Base-by-base conservation (phyloP, 2,329 filamentous ascomycete species). In the Cryphonectria naterciae region DNA sequence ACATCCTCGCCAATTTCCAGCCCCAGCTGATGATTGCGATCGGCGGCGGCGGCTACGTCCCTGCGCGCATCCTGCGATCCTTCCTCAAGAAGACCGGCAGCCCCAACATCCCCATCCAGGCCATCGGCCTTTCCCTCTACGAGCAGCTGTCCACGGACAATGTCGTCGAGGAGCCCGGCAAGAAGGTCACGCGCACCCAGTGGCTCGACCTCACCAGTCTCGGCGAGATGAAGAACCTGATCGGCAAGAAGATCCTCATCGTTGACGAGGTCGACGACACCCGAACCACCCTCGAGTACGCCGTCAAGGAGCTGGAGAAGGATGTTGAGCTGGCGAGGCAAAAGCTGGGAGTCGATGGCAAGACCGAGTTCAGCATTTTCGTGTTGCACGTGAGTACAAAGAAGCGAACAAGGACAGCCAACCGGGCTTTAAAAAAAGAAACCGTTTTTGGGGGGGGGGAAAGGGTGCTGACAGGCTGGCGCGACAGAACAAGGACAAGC, bases 11-110 rank as follows among this genome's bases (percentile, higher is more conserved):
- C 80, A 89, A 93, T 22, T 94, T 97, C 87, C 88, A 94, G 80
- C 96, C 96, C 54, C 93, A 97, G 82, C 92, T 99, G 77, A 97
- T 99, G 88, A 97, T 99, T 82, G 96, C 96, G 80, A 98, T 98
- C 81, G 96, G 96, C 77, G 96, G 96, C 75, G 96, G 96, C 77
- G 96, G 96, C 78, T 99, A 98, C 83, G 94, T 99, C 56, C 96
- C 96, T 73, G 96, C 96, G 62, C 93, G 96, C 77, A 99, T 99
- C 81, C 89, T 99, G 74, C 93, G 96, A 74, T 98, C 96, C 28
- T 99, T 99, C 87, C 92, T 99, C 81, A 98, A 97, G 87, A 89
- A 90, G 80, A 87, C 93, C 72, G 93, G 92, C 76, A 88, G 86
- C 73, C 91, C 94, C 83, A 99, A 99, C 85, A 99, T 99, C 79